Evolutionary conservation across 805 yeast genomes (phyloP).

Genomic region (Spathaspora hagerdaliae): DNA sequence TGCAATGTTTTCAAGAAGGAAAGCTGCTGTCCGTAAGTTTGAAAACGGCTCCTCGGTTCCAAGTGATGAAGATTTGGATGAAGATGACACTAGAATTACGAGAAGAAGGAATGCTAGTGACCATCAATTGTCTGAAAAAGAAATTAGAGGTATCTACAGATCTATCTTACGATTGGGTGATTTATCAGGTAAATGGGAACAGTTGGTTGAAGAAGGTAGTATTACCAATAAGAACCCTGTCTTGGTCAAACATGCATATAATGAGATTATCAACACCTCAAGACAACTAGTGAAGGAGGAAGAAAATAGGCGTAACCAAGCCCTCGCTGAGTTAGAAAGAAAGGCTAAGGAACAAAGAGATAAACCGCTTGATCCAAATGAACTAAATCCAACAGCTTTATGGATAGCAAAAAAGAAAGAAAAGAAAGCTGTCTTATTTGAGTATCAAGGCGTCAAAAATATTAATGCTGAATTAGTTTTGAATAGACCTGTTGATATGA

Average conservation of each 20-base stretch:
- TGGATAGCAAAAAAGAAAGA: constrained; percentile 72
- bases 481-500: constrained; percentile 83
- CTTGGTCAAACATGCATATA: constrained; percentile 66
- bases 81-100: constrained; percentile 18
- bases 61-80: constrained; percentile 23
- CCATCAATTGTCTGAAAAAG: constrained; percentile 72
- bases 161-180: constrained; percentile 82
- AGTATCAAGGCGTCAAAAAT: constrained; percentile 80
- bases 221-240: constrained; percentile 82
- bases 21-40: constrained; percentile 65
- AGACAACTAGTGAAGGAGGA: constrained; percentile 59
- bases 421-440: constrained; percentile 85
- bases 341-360: constrained; percentile 49
- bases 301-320: constrained; percentile 56
- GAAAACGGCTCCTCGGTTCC: constrained; percentile 30
- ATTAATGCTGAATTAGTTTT: constrained; percentile 86
- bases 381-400: constrained; percentile 46
- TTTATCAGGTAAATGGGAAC: constrained; percentile 72
- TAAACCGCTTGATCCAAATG: constrained; percentile 28
- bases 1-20: constrained; percentile 78
- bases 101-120: constrained; percentile 33
- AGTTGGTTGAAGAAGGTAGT: constrained; percentile 84
- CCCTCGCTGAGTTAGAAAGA: constrained; percentile 54
- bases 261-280: constrained; percentile 65
- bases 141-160: constrained; percentile 79